phyloP scores from a whole-genome alignment of 2,329 filamentous ascomycete genomes.

The Fusarium caatingaense region DNA sequence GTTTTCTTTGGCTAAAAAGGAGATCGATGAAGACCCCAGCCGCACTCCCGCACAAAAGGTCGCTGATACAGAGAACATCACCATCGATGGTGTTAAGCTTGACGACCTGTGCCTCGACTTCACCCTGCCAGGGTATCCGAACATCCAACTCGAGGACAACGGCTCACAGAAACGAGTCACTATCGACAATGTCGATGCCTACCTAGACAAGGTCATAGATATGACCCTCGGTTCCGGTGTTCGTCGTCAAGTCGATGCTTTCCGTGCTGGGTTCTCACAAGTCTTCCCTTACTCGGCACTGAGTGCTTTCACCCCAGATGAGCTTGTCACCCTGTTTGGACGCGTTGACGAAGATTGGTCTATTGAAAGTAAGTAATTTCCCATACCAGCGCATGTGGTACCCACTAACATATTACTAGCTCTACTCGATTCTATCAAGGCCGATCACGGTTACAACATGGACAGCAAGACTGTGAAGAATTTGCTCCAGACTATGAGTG shows the following conservation, averaged over 20 bases:
- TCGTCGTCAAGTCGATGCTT: slow-evolving; percentile 88
- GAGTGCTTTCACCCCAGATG: slow-evolving; percentile 92
- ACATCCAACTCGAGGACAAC: slow-evolving; percentile 82
- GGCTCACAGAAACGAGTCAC: slow-evolving; percentile 82
- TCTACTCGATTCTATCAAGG: slow-evolving; percentile 97
- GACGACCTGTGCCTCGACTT: slow-evolving; percentile 95
- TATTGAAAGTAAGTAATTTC: slow-evolving; percentile 81
- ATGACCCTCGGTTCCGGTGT: slow-evolving; percentile 92
- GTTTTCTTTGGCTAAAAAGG: slow-evolving; percentile 84
- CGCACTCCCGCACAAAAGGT: slow-evolving; percentile 78
- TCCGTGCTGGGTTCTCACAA: slow-evolving; percentile 89
- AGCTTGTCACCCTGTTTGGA: slow-evolving; percentile 94
- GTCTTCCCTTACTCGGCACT: slow-evolving; percentile 96
- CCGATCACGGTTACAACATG: slow-evolving; percentile 98
- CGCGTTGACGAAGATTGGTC: slow-evolving; percentile 96
- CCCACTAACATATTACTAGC: slow-evolving; percentile 61
- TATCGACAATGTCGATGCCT: slow-evolving; percentile 90
- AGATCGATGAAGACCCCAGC: slow-evolving; percentile 77
- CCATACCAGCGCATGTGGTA: neutral
- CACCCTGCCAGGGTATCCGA: slow-evolving; percentile 89
- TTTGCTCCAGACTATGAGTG: slow-evolving; percentile 92
- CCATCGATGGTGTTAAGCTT: slow-evolving; percentile 79
- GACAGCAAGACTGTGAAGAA: slow-evolving; percentile 97
- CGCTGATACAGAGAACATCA: slow-evolving; percentile 74
- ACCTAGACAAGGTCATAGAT: slow-evolving; percentile 90